phyloP scores from a whole-genome alignment of 768 basidiomycete genomes.

The Grammothele lineata region DNA sequence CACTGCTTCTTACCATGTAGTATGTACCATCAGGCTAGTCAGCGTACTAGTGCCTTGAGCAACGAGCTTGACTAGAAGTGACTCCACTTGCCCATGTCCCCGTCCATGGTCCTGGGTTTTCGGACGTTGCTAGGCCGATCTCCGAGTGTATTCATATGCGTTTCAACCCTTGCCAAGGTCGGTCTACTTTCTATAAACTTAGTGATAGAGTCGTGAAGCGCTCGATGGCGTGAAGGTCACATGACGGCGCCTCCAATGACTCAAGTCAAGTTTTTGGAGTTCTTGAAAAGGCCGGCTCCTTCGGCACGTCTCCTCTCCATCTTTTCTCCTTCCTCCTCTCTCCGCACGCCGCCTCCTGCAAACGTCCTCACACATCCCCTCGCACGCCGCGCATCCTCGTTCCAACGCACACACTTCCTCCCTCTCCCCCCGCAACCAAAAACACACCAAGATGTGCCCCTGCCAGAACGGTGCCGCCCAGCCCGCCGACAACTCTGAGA shows the following conservation, averaged over 20 bases:
- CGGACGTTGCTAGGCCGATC: no score
- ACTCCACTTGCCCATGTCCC: no score
- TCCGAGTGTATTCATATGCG: no score
- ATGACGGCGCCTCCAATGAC: slow-evolving; percentile 13
- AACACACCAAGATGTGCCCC: slow-evolving; percentile 53
- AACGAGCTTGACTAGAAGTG: no score
- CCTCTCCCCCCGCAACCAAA: not conserved
- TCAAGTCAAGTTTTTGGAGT: slow-evolving; percentile 16
- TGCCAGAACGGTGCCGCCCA: slow-evolving; percentile 48
- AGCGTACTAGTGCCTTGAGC: no score
- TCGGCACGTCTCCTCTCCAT: slow-evolving; percentile 2
- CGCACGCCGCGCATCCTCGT: not conserved
- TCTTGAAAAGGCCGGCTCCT: slow-evolving; percentile 8
- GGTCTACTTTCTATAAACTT: no score
- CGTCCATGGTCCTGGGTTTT: no score
- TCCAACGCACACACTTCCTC: not conserved
- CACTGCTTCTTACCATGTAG: no score
- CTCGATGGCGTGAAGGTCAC: no score
- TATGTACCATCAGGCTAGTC: no score
- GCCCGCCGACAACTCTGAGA: slow-evolving; percentile 46
- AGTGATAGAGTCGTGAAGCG: no score
- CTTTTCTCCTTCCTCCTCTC: slow-evolving; percentile 5
- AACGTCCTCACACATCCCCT: not conserved
- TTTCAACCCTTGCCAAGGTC: no score
- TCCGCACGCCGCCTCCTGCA: slow-evolving; percentile 1